These are phyloP conservation scores for Trametes maxima DNA, from an alignment of 768 basidiomycete genomes.

Conservation along the genomic window DNA sequence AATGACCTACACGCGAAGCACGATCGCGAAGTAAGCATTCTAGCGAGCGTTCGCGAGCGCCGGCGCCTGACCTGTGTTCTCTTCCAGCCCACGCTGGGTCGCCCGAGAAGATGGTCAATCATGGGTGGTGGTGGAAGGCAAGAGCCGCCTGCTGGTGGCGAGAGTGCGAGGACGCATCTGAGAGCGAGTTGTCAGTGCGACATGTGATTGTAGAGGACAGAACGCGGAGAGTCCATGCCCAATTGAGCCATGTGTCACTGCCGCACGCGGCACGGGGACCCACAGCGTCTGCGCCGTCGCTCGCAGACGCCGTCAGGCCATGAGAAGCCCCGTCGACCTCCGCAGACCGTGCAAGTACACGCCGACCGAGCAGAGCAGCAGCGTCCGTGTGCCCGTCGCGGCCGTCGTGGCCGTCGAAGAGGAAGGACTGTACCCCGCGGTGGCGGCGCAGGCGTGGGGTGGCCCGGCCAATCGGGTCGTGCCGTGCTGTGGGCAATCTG, in stretches of 20 bases:
- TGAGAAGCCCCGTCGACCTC: background rate
- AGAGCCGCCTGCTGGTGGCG: slow-evolving; percentile 9
- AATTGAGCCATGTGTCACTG: slow-evolving; percentile 5
- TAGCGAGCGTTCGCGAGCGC: background rate
- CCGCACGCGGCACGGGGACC: slow-evolving; percentile 11
- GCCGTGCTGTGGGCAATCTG: background rate
- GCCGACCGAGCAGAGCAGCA: background rate
- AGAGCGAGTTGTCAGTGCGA: slow-evolving; percentile 30
- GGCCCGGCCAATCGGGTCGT: slow-evolving; percentile 4
- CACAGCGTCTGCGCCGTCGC: slow-evolving; percentile 9
- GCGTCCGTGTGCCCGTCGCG: background rate
- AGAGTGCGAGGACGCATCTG: slow-evolving; percentile 2
- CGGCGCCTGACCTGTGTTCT: slow-evolving; percentile 64
- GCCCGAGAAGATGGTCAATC: slow-evolving; percentile 92
- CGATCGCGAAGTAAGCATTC: slow-evolving; percentile 3
- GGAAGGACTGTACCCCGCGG: background rate
- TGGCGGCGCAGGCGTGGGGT: slow-evolving; percentile 3
- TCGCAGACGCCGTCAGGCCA: slow-evolving; percentile 1
- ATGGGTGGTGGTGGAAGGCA: slow-evolving; percentile 44
- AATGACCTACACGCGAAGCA: slow-evolving; percentile 60
- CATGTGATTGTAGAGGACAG: slow-evolving; percentile 19
- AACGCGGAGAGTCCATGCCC: slow-evolving; percentile 11
- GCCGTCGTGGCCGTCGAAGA: background rate
- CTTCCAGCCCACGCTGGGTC: slow-evolving; percentile 90
- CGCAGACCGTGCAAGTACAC: background rate